Conservation (phyloP, 345 rosid species). For the Litchi chinensis region DNA sequence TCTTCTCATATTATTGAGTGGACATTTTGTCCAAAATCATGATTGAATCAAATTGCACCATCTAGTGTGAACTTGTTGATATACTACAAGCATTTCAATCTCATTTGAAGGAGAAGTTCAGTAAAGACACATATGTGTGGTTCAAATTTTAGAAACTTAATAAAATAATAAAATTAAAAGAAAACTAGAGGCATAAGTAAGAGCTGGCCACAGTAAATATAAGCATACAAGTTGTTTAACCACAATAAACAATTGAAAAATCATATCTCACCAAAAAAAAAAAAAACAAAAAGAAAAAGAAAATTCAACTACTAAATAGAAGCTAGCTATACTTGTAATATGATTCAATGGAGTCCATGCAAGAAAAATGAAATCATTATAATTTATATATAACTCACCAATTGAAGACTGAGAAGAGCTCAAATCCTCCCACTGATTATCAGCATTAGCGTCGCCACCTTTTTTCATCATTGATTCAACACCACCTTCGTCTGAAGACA, state of each 20-base stretch:
- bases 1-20: neutral
- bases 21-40: neutral
- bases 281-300: too few relatives aligned
- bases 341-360: neutral
- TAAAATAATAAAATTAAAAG: neutral
- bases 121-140: too few relatives aligned
- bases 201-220: too few relatives aligned
- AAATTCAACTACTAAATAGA: neutral
- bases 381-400: slow-evolving; percentile 33
- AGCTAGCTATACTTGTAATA: neutral
- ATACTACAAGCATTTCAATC: neutral
- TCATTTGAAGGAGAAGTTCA: neutral
- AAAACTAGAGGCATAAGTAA: neutral
- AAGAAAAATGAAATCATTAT: neutral
- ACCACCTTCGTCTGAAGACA: slow-evolving; percentile 17
- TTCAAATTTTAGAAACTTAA: neutral
- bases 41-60: neutral
- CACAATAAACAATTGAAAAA: neutral
- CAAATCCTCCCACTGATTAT: slow-evolving; percentile 36
- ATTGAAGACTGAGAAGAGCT: slow-evolving; percentile 50
- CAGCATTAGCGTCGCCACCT: slow-evolving; percentile 17
- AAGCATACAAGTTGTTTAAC: too few relatives aligned
- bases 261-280: too few relatives aligned
- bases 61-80: neutral
- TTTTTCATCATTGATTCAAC: slow-evolving; percentile 15